These are phyloP conservation scores for Aspergillus neoniger DNA, from an alignment of 2,329 filamentous ascomycete species.

Conservation along the genomic window DNA sequence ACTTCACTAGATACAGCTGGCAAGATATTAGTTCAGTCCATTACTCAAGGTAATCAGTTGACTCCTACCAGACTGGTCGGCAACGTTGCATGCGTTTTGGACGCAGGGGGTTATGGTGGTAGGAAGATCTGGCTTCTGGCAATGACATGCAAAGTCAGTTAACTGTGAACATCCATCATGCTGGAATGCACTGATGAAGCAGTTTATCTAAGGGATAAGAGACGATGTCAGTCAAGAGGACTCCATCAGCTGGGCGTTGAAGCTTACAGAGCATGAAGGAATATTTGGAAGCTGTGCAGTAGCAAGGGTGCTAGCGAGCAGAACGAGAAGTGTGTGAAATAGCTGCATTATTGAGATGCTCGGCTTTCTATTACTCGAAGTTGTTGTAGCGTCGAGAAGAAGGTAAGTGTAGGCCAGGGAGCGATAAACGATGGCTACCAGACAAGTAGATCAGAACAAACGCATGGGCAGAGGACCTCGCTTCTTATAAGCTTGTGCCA, in stretches of 20 bases:
- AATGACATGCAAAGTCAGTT: conserved; percentile 54
- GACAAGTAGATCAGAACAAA: neutral
- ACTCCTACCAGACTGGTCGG: conserved; percentile 42
- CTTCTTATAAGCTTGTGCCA: neutral
- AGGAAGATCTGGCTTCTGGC: conserved; percentile 48
- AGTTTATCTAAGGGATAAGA: conserved; percentile 41
- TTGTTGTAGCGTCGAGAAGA: neutral
- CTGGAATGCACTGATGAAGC: conserved; percentile 47
- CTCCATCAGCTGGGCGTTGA: neutral
- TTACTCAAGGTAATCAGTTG: neutral
- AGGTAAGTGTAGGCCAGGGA: neutral
- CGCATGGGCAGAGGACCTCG: no score
- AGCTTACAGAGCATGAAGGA: conserved; percentile 50
- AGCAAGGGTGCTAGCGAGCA: conserved; percentile 49
- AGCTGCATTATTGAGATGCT: conserved; percentile 36
- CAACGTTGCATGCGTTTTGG: conserved; percentile 41
- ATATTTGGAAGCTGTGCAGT: conserved; percentile 50
- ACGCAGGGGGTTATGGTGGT: conserved; percentile 50
- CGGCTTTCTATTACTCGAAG: neutral
- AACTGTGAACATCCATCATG: conserved; percentile 49
- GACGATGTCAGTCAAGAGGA: neutral
- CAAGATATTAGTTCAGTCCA: neutral
- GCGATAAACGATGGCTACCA: neutral
- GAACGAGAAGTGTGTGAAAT: conserved; percentile 33
- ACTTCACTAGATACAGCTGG: conserved; percentile 42